A percentile compares a stretch with the other conserved stretches of the same genome.
phyloP scores from a whole-genome alignment of 176 grass and related monocot genomes.

The Hordeum marinum region DNA sequence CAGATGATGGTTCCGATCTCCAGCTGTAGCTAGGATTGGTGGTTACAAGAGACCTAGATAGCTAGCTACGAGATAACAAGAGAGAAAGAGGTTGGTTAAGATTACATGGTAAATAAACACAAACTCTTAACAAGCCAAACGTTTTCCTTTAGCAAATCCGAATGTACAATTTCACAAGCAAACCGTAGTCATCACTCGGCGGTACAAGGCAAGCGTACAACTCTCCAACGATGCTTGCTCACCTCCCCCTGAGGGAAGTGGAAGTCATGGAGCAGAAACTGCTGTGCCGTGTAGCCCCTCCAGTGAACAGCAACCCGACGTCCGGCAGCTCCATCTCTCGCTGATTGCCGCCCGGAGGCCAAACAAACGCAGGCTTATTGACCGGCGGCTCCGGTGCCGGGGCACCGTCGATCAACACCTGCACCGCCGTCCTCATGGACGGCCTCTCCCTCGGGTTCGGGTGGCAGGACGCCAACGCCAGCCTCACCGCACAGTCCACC shows the following conservation, averaged over 20 bases:
- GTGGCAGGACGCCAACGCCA: slow-evolving; percentile 52
- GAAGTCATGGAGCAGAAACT: slow-evolving; percentile 13
- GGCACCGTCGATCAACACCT: slow-evolving; percentile 33
- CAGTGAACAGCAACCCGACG: slow-evolving; percentile 5
- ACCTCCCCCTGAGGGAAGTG: background rate
- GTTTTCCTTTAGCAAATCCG: too few species aligned
- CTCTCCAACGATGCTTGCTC: background rate
- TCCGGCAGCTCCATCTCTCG: background rate
- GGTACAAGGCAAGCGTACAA: background rate
- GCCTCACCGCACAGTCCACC: slow-evolving; percentile 29
- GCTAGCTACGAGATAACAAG: too few species aligned
- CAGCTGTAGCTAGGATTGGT: too few species aligned
- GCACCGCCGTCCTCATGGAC: slow-evolving; percentile 38
- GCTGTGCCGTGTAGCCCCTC: background rate
- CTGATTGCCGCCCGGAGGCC: slow-evolving; percentile 1
- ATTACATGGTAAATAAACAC: too few species aligned
- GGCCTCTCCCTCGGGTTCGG: slow-evolving; percentile 40
- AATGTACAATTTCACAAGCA: background rate
- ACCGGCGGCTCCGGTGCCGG: slow-evolving; percentile 19
- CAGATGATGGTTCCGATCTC: too few species aligned
- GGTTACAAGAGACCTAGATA: too few species aligned
- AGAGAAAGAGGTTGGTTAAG: too few species aligned
- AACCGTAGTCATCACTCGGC: background rate
- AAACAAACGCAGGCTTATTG: slow-evolving; percentile 18
- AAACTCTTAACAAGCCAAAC: too few species aligned